Percentiles rank a stretch among this genome's conserved stretches.
Evolutionary conservation across 176 grass and related monocot genomes (phyloP).

Genomic region (Urochloa ruziziensis): DNA sequence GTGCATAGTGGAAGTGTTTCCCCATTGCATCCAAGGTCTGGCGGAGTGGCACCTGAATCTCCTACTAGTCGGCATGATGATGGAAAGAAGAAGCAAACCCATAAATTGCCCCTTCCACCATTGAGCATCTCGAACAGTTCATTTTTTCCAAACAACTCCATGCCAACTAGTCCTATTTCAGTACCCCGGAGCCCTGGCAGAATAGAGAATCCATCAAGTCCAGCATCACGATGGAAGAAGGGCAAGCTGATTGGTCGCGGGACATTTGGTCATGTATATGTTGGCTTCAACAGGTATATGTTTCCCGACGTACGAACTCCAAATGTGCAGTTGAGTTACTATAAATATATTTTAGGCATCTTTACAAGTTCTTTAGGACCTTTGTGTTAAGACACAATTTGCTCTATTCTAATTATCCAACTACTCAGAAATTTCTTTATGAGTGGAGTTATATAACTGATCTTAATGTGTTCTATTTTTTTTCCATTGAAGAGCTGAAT

Average conservation of each 20-base stretch:
- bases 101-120: slow-evolving; percentile 90
- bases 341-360: background rate
- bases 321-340: background rate
- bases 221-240: slow-evolving; percentile 95
- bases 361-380: slow-evolving; percentile 8
- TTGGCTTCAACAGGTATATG: slow-evolving; percentile 93
- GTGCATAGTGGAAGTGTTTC: slow-evolving; percentile 95
- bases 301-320: slow-evolving; percentile 8
- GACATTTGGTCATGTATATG: slow-evolving; percentile 98
- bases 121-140: slow-evolving; percentile 72
- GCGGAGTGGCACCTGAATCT: slow-evolving; percentile 88
- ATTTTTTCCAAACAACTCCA: slow-evolving; percentile 78
- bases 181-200: slow-evolving; percentile 80
- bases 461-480: background rate
- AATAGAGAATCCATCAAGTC: slow-evolving; percentile 75
- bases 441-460: background rate
- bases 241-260: slow-evolving; percentile 90
- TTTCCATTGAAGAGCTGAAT: background rate
- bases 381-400: slow-evolving; percentile 5
- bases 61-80: slow-evolving; percentile 65
- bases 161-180: slow-evolving; percentile 59
- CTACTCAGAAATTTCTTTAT: background rate
- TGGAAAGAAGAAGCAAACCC: slow-evolving; percentile 86
- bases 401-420: slow-evolving; percentile 8
- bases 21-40: slow-evolving; percentile 87